Conservation (phyloP, 805 yeast genomes). For the Yarrowia porcina region DNA sequence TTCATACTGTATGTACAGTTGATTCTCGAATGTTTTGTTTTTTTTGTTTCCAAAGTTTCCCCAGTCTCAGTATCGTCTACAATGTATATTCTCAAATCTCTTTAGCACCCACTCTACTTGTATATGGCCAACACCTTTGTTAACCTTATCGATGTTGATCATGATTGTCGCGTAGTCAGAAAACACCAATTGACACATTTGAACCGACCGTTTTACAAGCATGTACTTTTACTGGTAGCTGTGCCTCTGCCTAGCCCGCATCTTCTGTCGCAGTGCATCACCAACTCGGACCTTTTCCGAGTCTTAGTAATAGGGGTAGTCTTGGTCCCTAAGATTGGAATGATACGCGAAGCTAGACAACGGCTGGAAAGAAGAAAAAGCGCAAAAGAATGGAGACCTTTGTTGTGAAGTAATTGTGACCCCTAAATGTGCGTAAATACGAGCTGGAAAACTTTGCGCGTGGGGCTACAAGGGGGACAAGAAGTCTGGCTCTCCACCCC, state of each 20-base stretch:
- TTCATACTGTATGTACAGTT: no score
- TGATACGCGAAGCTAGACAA: background rate
- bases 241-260: no score
- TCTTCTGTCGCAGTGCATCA: background rate
- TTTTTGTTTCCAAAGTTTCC: background rate
- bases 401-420: background rate
- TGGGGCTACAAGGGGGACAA: no score
- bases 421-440: constrained; percentile 6
- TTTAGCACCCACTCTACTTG: background rate
- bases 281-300: background rate
- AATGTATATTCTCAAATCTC: no score
- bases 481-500: no score
- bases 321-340: background rate
- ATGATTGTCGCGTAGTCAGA: background rate
- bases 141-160: constrained; percentile 15
- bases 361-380: background rate
- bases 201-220: no score
- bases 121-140: background rate
- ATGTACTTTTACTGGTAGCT: background rate
- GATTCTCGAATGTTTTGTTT: no score
- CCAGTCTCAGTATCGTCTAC: background rate
- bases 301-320: background rate
- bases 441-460: background rate
- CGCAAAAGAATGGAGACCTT: background rate
- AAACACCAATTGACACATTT: no score